Evolutionary conservation across 176 grass and related monocot genomes (phyloP).

Genomic region (Eleusine indica): DNA sequence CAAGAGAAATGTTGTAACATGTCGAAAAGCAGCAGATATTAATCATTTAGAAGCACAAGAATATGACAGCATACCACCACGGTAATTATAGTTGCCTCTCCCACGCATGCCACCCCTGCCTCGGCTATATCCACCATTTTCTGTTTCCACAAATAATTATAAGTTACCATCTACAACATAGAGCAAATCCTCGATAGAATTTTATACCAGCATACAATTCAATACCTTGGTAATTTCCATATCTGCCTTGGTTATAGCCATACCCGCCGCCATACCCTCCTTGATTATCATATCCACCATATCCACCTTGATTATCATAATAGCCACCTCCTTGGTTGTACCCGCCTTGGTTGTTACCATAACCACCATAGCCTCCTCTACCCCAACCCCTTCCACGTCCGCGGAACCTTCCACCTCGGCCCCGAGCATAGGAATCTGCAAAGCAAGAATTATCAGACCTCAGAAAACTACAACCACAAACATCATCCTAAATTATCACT

Average conservation of each 20-base stretch:
- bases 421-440: constrained; percentile 60
- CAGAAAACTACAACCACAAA: constrained; percentile 12
- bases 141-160: constrained; percentile 40
- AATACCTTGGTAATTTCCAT: constrained; percentile 68
- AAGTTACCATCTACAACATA: neutral
- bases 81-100: constrained; percentile 69
- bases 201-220: neutral
- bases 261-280: constrained; percentile 65
- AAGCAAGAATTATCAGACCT: neutral
- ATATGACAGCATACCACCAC: constrained; percentile 48
- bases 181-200: neutral
- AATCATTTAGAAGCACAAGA: neutral
- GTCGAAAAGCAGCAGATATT: neutral
- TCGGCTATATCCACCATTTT: constrained; percentile 75
- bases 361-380: constrained; percentile 68
- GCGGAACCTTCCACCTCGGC: constrained; percentile 55
- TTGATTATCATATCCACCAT: constrained; percentile 72
- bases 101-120: constrained; percentile 62
- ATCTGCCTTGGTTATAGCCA: constrained; percentile 65
- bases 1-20: constrained; percentile 7
- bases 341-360: constrained; percentile 51
- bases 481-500: neutral
- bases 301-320: constrained; percentile 58
- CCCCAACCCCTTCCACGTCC: constrained; percentile 77
- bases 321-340: constrained; percentile 57